These are phyloP conservation scores for Tulasnella sp. DNA, from an alignment of 768 basidiomycete genomes.

Conservation along the genomic window DNA sequence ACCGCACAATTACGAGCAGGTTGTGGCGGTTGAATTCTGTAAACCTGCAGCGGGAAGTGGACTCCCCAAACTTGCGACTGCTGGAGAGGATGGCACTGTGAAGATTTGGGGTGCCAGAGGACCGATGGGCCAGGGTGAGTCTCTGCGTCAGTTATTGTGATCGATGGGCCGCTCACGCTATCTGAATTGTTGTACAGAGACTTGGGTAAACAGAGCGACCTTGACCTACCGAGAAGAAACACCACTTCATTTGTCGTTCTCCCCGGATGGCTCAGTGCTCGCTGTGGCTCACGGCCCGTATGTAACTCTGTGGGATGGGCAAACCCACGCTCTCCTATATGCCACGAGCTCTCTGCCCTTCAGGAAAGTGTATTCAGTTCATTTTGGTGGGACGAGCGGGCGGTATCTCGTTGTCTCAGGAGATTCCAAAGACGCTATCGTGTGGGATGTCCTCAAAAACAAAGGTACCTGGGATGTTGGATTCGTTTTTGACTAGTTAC, in stretches of 20 bases:
- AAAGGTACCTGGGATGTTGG: slow-evolving; percentile 46
- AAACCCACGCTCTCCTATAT: slow-evolving; percentile 54
- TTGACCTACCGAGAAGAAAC: slow-evolving; percentile 63
- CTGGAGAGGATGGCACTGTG: slow-evolving; percentile 67
- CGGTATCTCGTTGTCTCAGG: slow-evolving; percentile 62
- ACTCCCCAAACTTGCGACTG: slow-evolving; percentile 57
- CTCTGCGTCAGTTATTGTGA: not conserved
- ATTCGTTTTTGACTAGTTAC: not conserved
- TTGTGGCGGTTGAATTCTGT: slow-evolving; percentile 61
- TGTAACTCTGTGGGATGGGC: slow-evolving; percentile 70
- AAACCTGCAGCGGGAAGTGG: slow-evolving; percentile 1
- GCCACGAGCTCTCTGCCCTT: slow-evolving; percentile 50
- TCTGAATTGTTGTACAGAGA: slow-evolving; percentile 43
- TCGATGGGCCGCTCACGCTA: not conserved
- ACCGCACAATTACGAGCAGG: slow-evolving; percentile 68
- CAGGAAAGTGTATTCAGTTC: slow-evolving; percentile 44
- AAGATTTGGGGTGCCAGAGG: slow-evolving; percentile 72
- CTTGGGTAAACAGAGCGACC: slow-evolving; percentile 77
- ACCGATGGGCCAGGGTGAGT: slow-evolving; percentile 42
- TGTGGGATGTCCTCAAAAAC: slow-evolving; percentile 70
- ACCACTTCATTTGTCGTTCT: slow-evolving; percentile 69
- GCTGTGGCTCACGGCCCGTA: slow-evolving; percentile 64
- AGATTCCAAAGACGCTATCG: slow-evolving; percentile 43
- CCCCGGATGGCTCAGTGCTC: slow-evolving; percentile 80
- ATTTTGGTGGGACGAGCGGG: slow-evolving; percentile 38